Evolutionary conservation across 257 asterid genomes (phyloP).

Genomic region (Ocimum tenuiflorum): DNA sequence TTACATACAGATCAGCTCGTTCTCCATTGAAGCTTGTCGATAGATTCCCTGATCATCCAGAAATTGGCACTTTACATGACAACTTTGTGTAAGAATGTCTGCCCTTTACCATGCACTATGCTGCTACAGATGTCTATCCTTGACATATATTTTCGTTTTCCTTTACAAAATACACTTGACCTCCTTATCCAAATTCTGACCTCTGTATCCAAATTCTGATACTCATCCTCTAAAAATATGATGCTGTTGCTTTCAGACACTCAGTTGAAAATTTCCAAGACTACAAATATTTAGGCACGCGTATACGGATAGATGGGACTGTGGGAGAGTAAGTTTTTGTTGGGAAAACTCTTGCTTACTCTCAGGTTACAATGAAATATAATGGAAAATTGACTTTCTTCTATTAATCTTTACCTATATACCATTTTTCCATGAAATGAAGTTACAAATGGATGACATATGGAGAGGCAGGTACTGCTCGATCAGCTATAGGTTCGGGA

Average conservation of each 20-base stretch:
- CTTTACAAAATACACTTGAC: not conserved
- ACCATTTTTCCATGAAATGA: slow-evolving; percentile 14
- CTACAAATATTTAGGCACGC: slow-evolving; percentile 87
- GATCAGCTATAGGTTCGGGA: slow-evolving; percentile 88
- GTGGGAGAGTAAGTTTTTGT: slow-evolving; percentile 79
- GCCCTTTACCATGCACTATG: slow-evolving; percentile 3
- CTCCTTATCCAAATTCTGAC: not conserved
- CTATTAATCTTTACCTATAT: not conserved
- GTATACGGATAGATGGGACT: slow-evolving; percentile 82
- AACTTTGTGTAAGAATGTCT: slow-evolving; percentile 66
- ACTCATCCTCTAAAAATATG: slow-evolving; percentile 6
- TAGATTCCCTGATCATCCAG: slow-evolving; percentile 74
- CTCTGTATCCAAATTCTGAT: not conserved
- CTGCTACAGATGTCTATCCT: slow-evolving; percentile 6
- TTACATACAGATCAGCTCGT: slow-evolving; percentile 52
- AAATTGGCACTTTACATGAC: slow-evolving; percentile 77
- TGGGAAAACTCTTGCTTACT: slow-evolving; percentile 4
- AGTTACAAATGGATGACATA: slow-evolving; percentile 98
- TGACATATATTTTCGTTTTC: not conserved
- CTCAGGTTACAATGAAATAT: not conserved
- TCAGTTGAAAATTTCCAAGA: slow-evolving; percentile 70
- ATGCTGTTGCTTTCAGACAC: slow-evolving; percentile 42
- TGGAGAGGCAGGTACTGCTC: slow-evolving; percentile 86
- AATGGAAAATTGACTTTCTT: not conserved
- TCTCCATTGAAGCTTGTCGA: slow-evolving; percentile 76